Evolutionary conservation across 352 stramenopile species (phyloP).

Genomic region (Pythium coloratum): DNA sequence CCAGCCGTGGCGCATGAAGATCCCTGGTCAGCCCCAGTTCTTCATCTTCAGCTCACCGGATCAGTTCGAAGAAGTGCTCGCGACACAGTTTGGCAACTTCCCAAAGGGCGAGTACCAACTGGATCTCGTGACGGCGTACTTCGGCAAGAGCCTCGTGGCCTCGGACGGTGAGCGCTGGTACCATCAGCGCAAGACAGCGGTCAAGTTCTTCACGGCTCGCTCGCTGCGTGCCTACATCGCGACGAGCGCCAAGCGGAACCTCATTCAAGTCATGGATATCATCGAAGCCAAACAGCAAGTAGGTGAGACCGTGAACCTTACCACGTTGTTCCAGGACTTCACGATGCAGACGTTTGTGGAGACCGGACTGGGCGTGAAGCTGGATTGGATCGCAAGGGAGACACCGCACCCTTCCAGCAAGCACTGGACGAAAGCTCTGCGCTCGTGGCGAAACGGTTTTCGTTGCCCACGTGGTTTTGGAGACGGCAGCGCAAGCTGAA

Average conservation of each 20-base stretch:
- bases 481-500: slow-evolving; percentile 43
- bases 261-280: slow-evolving; percentile 6
- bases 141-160: slow-evolving; percentile 22
- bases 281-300: not conserved
- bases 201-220: slow-evolving; percentile 31
- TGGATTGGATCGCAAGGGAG: slow-evolving; percentile 34
- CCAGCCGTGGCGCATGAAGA: slow-evolving; percentile 23
- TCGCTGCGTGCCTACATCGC: slow-evolving; percentile 28
- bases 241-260: slow-evolving; percentile 5
- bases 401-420: slow-evolving; percentile 45
- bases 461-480: slow-evolving; percentile 48
- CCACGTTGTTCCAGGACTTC: slow-evolving; percentile 40
- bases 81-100: slow-evolving; percentile 34
- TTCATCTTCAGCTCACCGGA: slow-evolving; percentile 27
- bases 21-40: slow-evolving; percentile 13
- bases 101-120: slow-evolving; percentile 27
- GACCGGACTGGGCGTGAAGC: slow-evolving; percentile 45
- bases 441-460: slow-evolving; percentile 43
- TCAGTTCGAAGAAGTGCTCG: slow-evolving; percentile 28
- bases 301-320: slow-evolving; percentile 16
- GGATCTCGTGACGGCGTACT: slow-evolving; percentile 17
- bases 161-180: slow-evolving; percentile 31
- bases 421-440: slow-evolving; percentile 36
- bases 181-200: slow-evolving; percentile 31
- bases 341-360: slow-evolving; percentile 56